Base-by-base conservation (phyloP, 257 asterid genomes). In the Jasminum sambac region DNA sequence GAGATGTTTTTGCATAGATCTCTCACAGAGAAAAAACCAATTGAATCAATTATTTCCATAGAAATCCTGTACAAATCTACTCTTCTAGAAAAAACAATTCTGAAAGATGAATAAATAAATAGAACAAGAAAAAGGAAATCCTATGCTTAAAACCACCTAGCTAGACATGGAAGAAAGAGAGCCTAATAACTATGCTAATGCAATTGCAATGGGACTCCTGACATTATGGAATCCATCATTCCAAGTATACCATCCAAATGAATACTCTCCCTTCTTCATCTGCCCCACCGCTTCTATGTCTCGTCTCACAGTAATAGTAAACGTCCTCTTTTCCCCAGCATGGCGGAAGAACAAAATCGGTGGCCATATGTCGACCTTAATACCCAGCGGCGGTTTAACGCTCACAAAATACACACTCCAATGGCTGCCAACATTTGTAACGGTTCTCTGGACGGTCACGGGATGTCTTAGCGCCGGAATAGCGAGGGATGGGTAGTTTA, bases 401-500 rank as follows among this genome's bases (percentile, higher is more conserved):
- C 87, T 83, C 13, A 80, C 85, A 44, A 82, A 85, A 71, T 91
- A 94, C 3, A 82, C 64, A 59, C 95, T 85, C 67, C 39, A 66
- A 0, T 80, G 25, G 61, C 81, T 39, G 44, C 97, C 97, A 44
- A 93, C 96, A 34, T 87, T 90, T 3, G 96, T 90, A 23, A 90
- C 88, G 6, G 88, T 87, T 77, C 98, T 89, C 42, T 63, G 75
- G 11, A 80, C 77, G 6, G 83, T 78, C 61, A 81, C 81, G 0
- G 81, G 61, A 37, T 79, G 82, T 9, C 76, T 79, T 71, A 93
- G 89, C 13, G 68, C 57, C 0, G 96, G 94, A 72, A 93, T 77
- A 8, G 96, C 87, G 12, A 90, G 72, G 5, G 98, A 88, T 0
- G 98, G 98, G 55, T 89, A 93, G 60, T 93, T 93, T 43, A 93